These are phyloP conservation scores for Fraxinus xanthoxyloides DNA, from an alignment of 305 asterid genomes.

Conservation along the genomic window DNA sequence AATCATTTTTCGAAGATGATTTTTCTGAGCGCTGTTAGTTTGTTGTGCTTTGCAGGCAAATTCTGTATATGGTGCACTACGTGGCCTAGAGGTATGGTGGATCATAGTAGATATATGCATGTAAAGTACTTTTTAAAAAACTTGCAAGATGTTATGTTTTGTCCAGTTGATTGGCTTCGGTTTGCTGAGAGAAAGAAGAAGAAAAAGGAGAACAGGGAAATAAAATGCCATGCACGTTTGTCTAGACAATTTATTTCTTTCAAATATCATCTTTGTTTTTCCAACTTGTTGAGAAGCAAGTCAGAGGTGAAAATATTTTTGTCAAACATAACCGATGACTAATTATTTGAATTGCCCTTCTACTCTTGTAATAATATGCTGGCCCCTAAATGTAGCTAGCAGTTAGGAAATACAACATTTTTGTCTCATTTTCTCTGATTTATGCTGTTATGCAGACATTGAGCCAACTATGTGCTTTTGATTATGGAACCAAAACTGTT, in stretches of 20 bases:
- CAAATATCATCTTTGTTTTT: not conserved
- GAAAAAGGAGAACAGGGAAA: not conserved
- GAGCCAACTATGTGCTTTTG: conserved; percentile 81
- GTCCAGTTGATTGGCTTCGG: not conserved
- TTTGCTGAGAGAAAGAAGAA: not conserved
- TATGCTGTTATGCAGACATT: conserved; percentile 54
- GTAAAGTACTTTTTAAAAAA: not conserved
- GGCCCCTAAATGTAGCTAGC: conserved; percentile 4
- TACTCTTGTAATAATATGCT: conserved; percentile 6
- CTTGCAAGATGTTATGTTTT: conserved; percentile 21
- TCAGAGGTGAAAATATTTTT: not conserved
- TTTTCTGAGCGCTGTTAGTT: conserved; percentile 21
- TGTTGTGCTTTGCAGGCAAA: conserved; percentile 64
- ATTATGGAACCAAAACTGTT: conserved; percentile 72
- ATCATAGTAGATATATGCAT: conserved; percentile 14
- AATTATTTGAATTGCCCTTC: conserved; percentile 3
- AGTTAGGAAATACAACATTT: not conserved
- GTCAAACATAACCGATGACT: not conserved
- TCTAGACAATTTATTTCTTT: not conserved
- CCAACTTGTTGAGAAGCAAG: not conserved
- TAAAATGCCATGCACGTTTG: not conserved
- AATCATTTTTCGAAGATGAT: conserved; percentile 8
- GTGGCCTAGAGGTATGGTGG: conserved; percentile 80
- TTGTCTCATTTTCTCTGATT: conserved; percentile 26
- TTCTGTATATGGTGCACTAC: conserved; percentile 77